These are phyloP conservation scores for Aspergillus coremiiformis DNA, from an alignment of 495 filamentous ascomycete genomes.

Conservation along the genomic window DNA sequence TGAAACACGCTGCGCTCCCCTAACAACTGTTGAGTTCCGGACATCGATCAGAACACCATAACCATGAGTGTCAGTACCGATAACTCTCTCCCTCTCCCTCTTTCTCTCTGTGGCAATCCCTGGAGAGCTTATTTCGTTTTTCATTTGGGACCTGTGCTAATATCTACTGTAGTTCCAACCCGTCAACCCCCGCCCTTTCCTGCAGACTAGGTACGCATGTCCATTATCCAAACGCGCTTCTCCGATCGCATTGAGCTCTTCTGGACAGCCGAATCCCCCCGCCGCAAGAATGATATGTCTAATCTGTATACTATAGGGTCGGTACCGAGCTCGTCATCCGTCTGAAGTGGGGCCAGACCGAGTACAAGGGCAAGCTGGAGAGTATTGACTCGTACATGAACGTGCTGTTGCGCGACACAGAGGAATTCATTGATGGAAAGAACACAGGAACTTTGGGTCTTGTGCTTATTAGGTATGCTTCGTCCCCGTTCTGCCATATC, in stretches of 20 bases:
- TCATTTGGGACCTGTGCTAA: slow-evolving; percentile 13
- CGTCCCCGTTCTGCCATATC: background rate
- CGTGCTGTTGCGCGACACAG: slow-evolving; percentile 78
- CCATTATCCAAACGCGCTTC: slow-evolving; percentile 1
- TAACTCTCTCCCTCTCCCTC: background rate
- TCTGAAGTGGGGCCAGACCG: slow-evolving; percentile 95
- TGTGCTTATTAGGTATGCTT: slow-evolving; percentile 76
- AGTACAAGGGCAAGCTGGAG: slow-evolving; percentile 89
- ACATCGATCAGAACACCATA: slow-evolving; percentile 10
- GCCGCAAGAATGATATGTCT: background rate
- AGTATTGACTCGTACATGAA: slow-evolving; percentile 99
- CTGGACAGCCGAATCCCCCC: background rate
- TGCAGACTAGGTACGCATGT: slow-evolving; percentile 68
- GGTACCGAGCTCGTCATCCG: slow-evolving; percentile 84
- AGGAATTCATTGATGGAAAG: slow-evolving; percentile 88
- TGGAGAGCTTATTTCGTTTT: too few species aligned
- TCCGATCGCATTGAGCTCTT: background rate
- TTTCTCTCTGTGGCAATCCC: too few species aligned
- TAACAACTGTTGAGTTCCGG: background rate
- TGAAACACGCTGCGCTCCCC: background rate
- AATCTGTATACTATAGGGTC: slow-evolving; percentile 47
- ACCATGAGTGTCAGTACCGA: slow-evolving; percentile 37
- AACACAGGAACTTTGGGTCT: slow-evolving; percentile 75
- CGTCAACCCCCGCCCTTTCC: slow-evolving; percentile 83
- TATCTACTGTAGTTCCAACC: slow-evolving; percentile 59